Percentiles rank a stretch among this genome's conserved stretches.
Evolutionary conservation across 2,329 filamentous ascomycete genomes (phyloP).

Genomic region (Colletotrichum salicis): DNA sequence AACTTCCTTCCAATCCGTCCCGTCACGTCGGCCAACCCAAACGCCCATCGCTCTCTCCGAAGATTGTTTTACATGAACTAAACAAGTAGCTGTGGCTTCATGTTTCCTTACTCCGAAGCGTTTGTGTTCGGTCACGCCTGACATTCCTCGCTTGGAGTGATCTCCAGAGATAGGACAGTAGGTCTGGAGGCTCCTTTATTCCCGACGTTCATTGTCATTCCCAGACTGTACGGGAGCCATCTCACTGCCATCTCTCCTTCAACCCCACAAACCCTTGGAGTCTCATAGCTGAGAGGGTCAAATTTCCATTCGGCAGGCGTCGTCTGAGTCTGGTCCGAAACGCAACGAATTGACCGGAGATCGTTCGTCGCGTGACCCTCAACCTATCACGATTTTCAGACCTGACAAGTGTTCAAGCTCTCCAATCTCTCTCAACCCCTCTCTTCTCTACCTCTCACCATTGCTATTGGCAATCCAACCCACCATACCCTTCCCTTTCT

Average conservation of each 20-base stretch:
- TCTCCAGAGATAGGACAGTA: not conserved
- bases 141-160: not conserved
- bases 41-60: not conserved
- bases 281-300: slow-evolving; percentile 1
- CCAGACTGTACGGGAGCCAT: not conserved
- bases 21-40: not conserved
- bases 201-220: not conserved
- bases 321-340: not conserved
- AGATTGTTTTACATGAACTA: not conserved
- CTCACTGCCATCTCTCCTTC: not conserved
- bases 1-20: not conserved
- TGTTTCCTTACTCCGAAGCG: not conserved
- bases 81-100: not conserved
- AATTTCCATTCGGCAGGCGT: not conserved
- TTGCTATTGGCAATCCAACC: slow-evolving; percentile 17
- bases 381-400: not conserved
- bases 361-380: not conserved
- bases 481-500: not conserved
- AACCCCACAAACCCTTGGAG: not conserved
- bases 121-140: not conserved
- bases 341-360: not conserved
- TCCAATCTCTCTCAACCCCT: not conserved
- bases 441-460: not conserved
- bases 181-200: not conserved
- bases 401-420: slow-evolving; percentile 28